Base-by-base conservation (phyloP, 257 asterid genomes). In the Perilla frutescens region DNA sequence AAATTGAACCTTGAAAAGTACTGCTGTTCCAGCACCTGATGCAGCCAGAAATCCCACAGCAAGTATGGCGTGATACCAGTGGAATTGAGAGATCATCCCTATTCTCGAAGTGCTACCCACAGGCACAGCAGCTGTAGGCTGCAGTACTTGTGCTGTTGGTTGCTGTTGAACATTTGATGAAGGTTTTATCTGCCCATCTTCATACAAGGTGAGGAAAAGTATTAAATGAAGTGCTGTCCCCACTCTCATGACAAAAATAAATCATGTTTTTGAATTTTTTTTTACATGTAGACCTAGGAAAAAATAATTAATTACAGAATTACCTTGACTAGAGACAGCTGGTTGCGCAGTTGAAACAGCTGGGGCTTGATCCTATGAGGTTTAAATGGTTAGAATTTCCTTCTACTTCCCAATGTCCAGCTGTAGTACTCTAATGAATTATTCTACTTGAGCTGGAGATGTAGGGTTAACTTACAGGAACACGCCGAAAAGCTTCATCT, bases 401-500 rank as follows among this genome's bases (percentile, higher is more conserved):
- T 53, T 67, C 48, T 47, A 54, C 14, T 43, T 20, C 36, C 8
- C 50, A 66, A 62, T 26, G 36, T 64, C 76, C 43, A 64, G 6
- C 53, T 55, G 43, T 14, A 13, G 32, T 39, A 67, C 6, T 68
- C 14, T 37, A 47, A 10, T 13, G 45, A 66, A 48, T 13, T 34
- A 40, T 58, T 66, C 20, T 34, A 41, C 43, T 31, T 65, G 13
- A 54, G 63, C 5, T 32, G 62, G 68, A 79, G 74, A 50, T 66
- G 10, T 10, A 40, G 51, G 58, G 40, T 61, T 41, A 47, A 82
- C 96, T 77, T 81, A 92, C 99, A 45, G 99, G 99, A 84, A 95
- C 96, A 63, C 91, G 96, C 50, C 90, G 92, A 77, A 95, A 95
- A 75, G 99, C 96, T 82, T 95, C 99, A 73, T 95, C 99, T 15